Evolutionary conservation across 148 eudicot genomes (phyloP).

Genomic region (Camellia sinensis): DNA sequence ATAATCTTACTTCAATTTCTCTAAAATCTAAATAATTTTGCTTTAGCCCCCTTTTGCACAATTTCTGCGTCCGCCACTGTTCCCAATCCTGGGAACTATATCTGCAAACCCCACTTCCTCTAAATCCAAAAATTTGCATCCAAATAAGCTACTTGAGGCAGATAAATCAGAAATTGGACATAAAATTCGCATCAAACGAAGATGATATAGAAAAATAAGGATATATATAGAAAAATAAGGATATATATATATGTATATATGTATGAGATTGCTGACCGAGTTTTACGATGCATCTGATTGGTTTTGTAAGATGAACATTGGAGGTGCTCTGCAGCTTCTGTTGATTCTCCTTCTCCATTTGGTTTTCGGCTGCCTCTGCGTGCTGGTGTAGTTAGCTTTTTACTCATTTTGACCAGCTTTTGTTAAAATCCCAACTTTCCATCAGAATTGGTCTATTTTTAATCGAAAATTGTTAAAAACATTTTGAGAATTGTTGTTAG

Average conservation of each 20-base stretch:
- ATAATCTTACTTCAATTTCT: too few species aligned
- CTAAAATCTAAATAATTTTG: too few species aligned
- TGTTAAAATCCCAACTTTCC: background rate
- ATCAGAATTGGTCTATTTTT: too few species aligned
- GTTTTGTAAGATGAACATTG: conserved; percentile 17
- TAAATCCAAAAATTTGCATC: background rate
- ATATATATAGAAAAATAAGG: too few species aligned
- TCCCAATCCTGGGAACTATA: background rate
- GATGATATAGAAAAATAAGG: too few species aligned
- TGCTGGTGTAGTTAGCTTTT: background rate
- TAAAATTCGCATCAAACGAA: background rate
- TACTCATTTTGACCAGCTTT: background rate
- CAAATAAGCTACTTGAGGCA: background rate
- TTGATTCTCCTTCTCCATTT: conserved; percentile 14
- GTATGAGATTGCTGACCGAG: conserved; percentile 40
- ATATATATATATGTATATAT: background rate
- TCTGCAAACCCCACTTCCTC: background rate
- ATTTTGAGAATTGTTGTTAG: too few species aligned
- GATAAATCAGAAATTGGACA: background rate
- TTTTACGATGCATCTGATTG: conserved; percentile 75
- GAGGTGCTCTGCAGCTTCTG: conserved; percentile 23
- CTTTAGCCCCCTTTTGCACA: background rate
- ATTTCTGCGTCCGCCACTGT: background rate
- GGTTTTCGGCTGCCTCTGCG: background rate
- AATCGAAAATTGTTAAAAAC: too few species aligned